A percentile compares a stretch with the other conserved stretches of the same genome.
These are phyloP conservation scores for Aspergillus melleus DNA, from an alignment of 2,329 filamentous ascomycete genomes.

Conservation along the genomic window DNA sequence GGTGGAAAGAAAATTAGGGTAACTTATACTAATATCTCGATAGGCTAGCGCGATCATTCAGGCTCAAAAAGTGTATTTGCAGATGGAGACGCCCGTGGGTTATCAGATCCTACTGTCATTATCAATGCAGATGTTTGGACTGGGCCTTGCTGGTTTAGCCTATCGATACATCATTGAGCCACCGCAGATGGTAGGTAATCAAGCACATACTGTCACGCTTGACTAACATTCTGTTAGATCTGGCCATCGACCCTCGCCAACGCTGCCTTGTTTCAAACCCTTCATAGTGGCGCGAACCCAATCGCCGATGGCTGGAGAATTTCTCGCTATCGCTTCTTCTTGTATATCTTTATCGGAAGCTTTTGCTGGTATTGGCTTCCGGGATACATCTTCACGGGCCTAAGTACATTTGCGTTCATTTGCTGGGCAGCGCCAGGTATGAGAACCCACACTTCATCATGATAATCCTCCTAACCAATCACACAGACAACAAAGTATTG, in stretches of 20 bases:
- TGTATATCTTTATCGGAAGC: conserved; percentile 18
- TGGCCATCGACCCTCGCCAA: conserved; percentile 39
- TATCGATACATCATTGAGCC: conserved; percentile 39
- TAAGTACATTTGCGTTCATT: conserved; percentile 34
- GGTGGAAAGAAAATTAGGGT: not conserved
- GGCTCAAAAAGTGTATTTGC: conserved; percentile 39
- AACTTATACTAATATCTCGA: conserved; percentile 16
- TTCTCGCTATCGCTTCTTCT: conserved; percentile 27
- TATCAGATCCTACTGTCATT: conserved; percentile 40
- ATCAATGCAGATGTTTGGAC: conserved; percentile 40
- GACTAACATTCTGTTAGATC: conserved; percentile 18
- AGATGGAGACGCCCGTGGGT: conserved; percentile 36
- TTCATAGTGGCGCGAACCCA: conserved; percentile 37
- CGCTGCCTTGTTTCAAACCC: conserved; percentile 33
- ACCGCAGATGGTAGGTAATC: conserved; percentile 28
- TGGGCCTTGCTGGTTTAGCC: conserved; percentile 40
- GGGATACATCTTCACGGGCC: conserved; percentile 29
- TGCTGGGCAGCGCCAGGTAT: conserved; percentile 49
- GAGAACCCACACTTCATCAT: conserved; percentile 6
- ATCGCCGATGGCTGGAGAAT: conserved; percentile 37
- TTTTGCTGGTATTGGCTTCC: conserved; percentile 32
- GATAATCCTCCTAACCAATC: conserved; percentile 32
- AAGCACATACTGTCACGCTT: not conserved
- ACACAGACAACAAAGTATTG: conserved; percentile 33
- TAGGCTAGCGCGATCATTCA: conserved; percentile 46